A percentile compares a stretch with the other conserved stretches of the same genome.
Conservation (phyloP, 768 basidiomycete genomes). For the Grammothele lineata region DNA sequence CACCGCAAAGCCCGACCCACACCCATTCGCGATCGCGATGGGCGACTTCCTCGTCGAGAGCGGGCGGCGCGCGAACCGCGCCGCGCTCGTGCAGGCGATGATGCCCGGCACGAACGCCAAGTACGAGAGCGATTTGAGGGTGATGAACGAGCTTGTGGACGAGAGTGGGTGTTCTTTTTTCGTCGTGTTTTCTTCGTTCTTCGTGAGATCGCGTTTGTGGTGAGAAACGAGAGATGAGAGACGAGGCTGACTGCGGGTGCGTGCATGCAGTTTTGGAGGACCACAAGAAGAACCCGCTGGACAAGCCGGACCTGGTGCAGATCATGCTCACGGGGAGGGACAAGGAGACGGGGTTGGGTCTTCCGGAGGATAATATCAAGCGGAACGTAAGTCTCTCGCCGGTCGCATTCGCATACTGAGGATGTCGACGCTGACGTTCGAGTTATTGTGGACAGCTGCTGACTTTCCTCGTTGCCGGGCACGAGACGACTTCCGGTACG, state of each 20-base stretch:
- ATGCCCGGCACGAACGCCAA: constrained; percentile 33
- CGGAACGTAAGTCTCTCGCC: constrained; percentile 37
- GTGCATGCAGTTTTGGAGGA: constrained; percentile 35
- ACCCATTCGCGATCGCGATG: constrained; percentile 39
- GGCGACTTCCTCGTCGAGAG: constrained; percentile 37
- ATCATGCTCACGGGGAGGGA: constrained; percentile 42
- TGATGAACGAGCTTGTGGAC: constrained; percentile 35
- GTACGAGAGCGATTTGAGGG: constrained; percentile 36
- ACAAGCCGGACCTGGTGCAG: constrained; percentile 41
- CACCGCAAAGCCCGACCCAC: constrained; percentile 33
- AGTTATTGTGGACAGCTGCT: constrained; percentile 37
- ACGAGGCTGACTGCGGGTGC: constrained; percentile 37
- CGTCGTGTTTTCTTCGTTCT: too few relatives aligned
- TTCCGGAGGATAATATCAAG: constrained; percentile 38
- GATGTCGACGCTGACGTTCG: too few relatives aligned
- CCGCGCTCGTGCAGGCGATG: constrained; percentile 31
- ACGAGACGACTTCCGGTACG: constrained; percentile 37
- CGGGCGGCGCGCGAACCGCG: constrained; percentile 31
- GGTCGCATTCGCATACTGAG: constrained; percentile 30
- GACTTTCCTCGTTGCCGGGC: constrained; percentile 47
- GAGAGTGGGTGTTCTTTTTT: constrained; percentile 38
- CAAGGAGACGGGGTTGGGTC: constrained; percentile 37
- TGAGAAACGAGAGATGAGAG: too few relatives aligned
- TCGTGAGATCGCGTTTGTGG: too few relatives aligned
- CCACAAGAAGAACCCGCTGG: constrained; percentile 32